phyloP scores from a whole-genome alignment of 805 yeast genomes.

The Trichomonascus vanleenenianus region DNA sequence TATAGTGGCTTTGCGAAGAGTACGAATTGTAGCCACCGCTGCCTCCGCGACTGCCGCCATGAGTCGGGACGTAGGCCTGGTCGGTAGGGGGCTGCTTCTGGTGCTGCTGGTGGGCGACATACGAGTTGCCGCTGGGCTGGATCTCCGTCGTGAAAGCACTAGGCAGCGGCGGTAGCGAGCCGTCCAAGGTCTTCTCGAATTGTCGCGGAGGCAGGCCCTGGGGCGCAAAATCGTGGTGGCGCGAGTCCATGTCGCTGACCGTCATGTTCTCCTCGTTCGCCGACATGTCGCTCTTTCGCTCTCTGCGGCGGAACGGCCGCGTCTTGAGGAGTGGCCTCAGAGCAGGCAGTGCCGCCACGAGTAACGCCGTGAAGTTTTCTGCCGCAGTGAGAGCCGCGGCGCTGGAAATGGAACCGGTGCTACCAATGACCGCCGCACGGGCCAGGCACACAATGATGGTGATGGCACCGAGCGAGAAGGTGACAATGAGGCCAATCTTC shows the following conservation, averaged over 20 bases:
- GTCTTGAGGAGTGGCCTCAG: constrained; percentile 16
- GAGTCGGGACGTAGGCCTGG: too few species aligned
- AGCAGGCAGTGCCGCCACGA: constrained; percentile 22
- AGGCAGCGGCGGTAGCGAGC: too few species aligned
- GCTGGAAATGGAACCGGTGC: constrained; percentile 15
- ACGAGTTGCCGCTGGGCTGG: too few species aligned
- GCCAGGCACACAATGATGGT: constrained; percentile 19
- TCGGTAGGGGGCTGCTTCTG: too few species aligned
- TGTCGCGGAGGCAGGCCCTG: not conserved
- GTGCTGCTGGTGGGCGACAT: too few species aligned
- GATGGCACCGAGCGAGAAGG: constrained; percentile 22
- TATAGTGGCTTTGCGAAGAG: too few species aligned
- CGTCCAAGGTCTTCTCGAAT: too few species aligned
- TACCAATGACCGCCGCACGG: constrained; percentile 18
- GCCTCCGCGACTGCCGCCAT: too few species aligned
- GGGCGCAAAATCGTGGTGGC: not conserved
- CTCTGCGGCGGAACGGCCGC: constrained; percentile 1
- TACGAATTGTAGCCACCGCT: too few species aligned
- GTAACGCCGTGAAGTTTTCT: constrained; percentile 20
- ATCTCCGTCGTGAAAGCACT: too few species aligned
- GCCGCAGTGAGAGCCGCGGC: constrained; percentile 21
- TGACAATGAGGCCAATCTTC: constrained; percentile 17
- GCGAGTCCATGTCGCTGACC: constrained; percentile 1
- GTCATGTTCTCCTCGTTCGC: constrained; percentile 1
- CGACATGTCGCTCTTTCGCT: constrained; percentile 3